A percentile compares a stretch with the other conserved stretches of the same genome.
Evolutionary conservation across 2,329 filamentous ascomycete species (phyloP).

Genomic region (Westerdykella aurantiaca): DNA sequence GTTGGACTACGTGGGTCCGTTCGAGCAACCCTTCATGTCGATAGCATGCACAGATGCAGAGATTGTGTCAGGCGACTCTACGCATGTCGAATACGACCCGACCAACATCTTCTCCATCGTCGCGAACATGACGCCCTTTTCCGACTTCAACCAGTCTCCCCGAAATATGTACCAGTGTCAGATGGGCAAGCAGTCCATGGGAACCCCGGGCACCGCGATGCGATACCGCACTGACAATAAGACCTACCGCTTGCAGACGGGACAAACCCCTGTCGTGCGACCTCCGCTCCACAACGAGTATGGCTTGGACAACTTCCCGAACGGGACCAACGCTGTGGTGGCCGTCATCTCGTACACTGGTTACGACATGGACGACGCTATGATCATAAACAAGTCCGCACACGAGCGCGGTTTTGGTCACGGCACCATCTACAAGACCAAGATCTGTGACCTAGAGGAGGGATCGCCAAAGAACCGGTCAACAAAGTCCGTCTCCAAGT

Average conservation of each 20-base stretch:
- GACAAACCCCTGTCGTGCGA: constrained; percentile 89
- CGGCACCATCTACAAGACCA: constrained; percentile 96
- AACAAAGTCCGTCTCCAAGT: constrained; percentile 64
- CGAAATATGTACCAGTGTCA: constrained; percentile 99
- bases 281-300: constrained; percentile 93
- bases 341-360: constrained; percentile 98
- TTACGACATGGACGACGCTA: constrained; percentile 99
- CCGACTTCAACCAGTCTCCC: constrained; percentile 96
- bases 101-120: constrained; percentile 97
- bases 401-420: constrained; percentile 94
- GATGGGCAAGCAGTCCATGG: constrained; percentile 99
- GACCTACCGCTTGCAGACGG: constrained; percentile 87
- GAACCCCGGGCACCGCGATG: constrained; percentile 81
- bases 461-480: constrained; percentile 62
- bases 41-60: constrained; percentile 89
- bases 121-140: constrained; percentile 98
- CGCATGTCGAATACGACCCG: constrained; percentile 88
- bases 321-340: constrained; percentile 90
- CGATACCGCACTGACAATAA: constrained; percentile 95
- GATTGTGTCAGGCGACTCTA: constrained; percentile 79
- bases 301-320: constrained; percentile 96
- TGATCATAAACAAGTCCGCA: constrained; percentile 97
- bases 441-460: constrained; percentile 81
- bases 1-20: constrained; percentile 82
- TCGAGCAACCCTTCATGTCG: constrained; percentile 97